Conservation (phyloP, 108 stramenopile species). For the Nannochloropsis gaditana region DNA sequence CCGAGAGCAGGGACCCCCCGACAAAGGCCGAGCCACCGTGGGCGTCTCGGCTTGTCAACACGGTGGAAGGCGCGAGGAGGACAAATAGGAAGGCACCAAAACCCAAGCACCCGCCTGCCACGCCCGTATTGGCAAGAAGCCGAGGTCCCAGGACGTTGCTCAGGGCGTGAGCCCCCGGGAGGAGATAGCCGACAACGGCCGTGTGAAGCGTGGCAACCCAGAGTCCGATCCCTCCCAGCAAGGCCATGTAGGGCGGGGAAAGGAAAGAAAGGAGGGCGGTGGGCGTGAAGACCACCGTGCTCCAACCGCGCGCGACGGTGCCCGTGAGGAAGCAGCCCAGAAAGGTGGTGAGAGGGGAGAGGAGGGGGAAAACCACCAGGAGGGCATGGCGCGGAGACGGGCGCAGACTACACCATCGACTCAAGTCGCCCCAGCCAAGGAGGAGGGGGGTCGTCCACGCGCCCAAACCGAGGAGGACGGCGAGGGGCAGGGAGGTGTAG, state of each 20-base stretch:
- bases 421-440: neutral
- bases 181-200: neutral
- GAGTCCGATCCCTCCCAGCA: neutral
- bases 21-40: neutral
- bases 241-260: neutral
- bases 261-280: neutral
- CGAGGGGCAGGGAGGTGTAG: neutral
- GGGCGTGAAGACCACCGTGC: neutral
- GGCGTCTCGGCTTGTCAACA: neutral
- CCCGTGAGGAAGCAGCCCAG: neutral
- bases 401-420: neutral
- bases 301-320: neutral
- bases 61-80: neutral
- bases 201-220: neutral
- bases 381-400: neutral
- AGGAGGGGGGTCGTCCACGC: neutral
- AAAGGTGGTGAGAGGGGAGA: constrained; percentile 14
- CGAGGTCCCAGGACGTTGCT: neutral
- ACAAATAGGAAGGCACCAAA: neutral
- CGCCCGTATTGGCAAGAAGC: neutral
- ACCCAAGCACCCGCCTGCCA: neutral
- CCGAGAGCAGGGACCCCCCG: neutral
- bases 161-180: neutral
- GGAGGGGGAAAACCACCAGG: neutral
- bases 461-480: neutral